These are phyloP conservation scores for Cordyceps fumosorosea DNA, from an alignment of 2,329 filamentous ascomycete genomes.

Conservation along the genomic window DNA sequence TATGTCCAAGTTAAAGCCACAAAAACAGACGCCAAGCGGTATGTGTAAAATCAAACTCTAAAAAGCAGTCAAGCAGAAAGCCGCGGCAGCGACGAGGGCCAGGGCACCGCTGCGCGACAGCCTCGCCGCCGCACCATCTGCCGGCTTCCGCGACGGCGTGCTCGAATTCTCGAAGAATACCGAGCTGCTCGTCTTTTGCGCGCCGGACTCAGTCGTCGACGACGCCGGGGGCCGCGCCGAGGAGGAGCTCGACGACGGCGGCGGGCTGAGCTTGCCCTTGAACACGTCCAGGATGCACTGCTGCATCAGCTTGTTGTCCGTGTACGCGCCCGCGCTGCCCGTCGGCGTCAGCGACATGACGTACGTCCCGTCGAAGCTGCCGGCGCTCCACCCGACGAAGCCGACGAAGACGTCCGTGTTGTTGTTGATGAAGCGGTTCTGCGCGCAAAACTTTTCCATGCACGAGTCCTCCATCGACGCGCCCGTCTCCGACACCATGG, in stretches of 20 bases:
- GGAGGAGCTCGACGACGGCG: not conserved
- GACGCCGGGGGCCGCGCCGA: not conserved
- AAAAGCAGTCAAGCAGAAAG: not conserved
- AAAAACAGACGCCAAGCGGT: not conserved
- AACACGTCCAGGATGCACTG: conserved; percentile 36
- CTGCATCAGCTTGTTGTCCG: conserved; percentile 36
- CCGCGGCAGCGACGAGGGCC: not conserved
- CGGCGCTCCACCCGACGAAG: conserved; percentile 40
- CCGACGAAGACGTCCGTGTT: conserved; percentile 43
- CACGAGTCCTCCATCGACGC: conserved; percentile 38
- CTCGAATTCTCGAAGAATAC: conserved; percentile 1
- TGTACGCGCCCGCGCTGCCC: conserved; percentile 19
- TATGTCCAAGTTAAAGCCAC: not conserved
- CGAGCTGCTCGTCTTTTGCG: not conserved
- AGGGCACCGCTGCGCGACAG: not conserved
- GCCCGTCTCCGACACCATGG: conserved; percentile 47
- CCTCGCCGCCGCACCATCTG: not conserved
- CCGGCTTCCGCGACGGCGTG: not conserved
- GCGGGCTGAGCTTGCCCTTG: conserved; percentile 16
- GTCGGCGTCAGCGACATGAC: conserved; percentile 37
- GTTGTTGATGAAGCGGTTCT: conserved; percentile 38
- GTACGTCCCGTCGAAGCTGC: conserved; percentile 36
- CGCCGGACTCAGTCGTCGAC: not conserved
- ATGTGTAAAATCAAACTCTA: not conserved
- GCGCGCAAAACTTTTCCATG: conserved; percentile 37